These are phyloP conservation scores for Psilocybe subaeruginosa DNA, from an alignment of 768 basidiomycete genomes.

Conservation along the genomic window DNA sequence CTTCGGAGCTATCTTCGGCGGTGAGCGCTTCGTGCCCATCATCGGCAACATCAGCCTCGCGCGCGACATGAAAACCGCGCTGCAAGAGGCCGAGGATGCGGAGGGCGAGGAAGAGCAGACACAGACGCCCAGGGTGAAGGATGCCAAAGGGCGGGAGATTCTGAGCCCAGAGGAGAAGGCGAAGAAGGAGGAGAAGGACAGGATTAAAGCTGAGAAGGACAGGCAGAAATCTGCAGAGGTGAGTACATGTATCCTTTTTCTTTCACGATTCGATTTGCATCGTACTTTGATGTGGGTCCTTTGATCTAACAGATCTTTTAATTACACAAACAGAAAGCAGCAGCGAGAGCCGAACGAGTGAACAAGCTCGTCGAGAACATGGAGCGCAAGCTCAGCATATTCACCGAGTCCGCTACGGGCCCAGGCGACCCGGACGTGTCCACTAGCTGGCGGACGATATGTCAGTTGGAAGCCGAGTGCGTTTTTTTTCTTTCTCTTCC, in stretches of 20 bases:
- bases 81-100: slow-evolving; percentile 84
- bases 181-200: slow-evolving; percentile 73
- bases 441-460: slow-evolving; percentile 76
- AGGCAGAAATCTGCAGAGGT: slow-evolving; percentile 72
- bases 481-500: slow-evolving; percentile 27
- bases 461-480: slow-evolving; percentile 80
- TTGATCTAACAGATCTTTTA: background rate
- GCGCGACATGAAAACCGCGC: slow-evolving; percentile 88
- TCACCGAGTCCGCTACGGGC: slow-evolving; percentile 80
- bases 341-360: slow-evolving; percentile 75
- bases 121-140: slow-evolving; percentile 43
- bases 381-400: slow-evolving; percentile 83
- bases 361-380: slow-evolving; percentile 77
- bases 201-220: slow-evolving; percentile 69
- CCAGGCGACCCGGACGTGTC: slow-evolving; percentile 72
- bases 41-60: slow-evolving; percentile 90
- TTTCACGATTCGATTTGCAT: background rate
- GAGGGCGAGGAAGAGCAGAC: slow-evolving; percentile 49
- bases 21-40: slow-evolving; percentile 82
- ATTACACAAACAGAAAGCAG: slow-evolving; percentile 64
- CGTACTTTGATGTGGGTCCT: background rate
- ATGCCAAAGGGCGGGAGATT: slow-evolving; percentile 54
- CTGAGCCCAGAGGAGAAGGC: slow-evolving; percentile 73
- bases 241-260: slow-evolving; percentile 15
- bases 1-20: slow-evolving; percentile 86